Evolutionary conservation across 179 eudicot species (phyloP).

Genomic region (Sideroxylon spinosum): DNA sequence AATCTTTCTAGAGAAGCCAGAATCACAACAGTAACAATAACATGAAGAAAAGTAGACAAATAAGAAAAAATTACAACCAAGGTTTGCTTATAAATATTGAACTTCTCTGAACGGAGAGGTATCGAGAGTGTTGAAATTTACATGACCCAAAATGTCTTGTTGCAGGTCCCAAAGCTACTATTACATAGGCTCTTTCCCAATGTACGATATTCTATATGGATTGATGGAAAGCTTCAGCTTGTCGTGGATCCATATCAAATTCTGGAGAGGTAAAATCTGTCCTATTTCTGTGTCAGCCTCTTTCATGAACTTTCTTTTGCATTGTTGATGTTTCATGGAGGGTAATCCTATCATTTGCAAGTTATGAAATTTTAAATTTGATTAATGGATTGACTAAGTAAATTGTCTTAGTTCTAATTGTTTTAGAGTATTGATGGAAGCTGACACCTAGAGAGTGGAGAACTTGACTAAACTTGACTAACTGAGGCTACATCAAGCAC

Average conservation of each 20-base stretch:
- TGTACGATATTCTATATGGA: slow-evolving; percentile 76
- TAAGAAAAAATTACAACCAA: background rate
- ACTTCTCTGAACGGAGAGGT: background rate
- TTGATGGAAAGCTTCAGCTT: slow-evolving; percentile 90
- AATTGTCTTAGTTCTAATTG: background rate
- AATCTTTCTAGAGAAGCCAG: background rate
- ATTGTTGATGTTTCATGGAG: background rate
- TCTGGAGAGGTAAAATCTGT: slow-evolving; percentile 64
- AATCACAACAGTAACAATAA: background rate
- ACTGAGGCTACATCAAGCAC: no score
- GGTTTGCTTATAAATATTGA: background rate
- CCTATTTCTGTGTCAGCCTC: background rate
- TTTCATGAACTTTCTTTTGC: background rate
- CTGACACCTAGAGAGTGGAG: no score
- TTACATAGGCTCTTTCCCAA: slow-evolving; percentile 82
- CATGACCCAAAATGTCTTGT: slow-evolving; percentile 18
- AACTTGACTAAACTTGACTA: no score
- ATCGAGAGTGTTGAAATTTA: background rate
- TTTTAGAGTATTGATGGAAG: background rate
- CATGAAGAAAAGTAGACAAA: background rate
- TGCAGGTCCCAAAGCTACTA: slow-evolving; percentile 82
- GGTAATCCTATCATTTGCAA: background rate
- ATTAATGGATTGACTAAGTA: slow-evolving; percentile 2
- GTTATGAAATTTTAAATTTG: background rate
- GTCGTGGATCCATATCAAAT: slow-evolving; percentile 79